phyloP scores from a whole-genome alignment of 2,329 filamentous ascomycete genomes.

The Scopulariopsis brevicaulis region DNA sequence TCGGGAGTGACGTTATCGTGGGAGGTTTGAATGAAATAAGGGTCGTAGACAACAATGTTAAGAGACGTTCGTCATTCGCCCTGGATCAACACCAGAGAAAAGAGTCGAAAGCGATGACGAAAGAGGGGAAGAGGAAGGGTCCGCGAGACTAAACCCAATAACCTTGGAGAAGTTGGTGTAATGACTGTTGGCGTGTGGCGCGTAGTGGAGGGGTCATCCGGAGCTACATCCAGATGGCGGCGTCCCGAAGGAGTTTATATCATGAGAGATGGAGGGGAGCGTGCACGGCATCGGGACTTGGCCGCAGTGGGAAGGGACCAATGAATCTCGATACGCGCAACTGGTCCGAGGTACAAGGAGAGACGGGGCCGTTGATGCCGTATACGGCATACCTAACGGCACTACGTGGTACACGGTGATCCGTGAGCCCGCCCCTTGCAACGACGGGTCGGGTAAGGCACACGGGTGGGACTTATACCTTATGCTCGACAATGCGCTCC shows the following conservation, averaged over 20 bases:
- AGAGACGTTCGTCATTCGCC: neutral
- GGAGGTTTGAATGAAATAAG: neutral
- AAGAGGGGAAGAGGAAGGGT: neutral
- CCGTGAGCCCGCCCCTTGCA: neutral
- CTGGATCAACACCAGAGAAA: neutral
- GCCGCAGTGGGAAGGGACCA: neutral
- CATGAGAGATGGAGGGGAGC: neutral
- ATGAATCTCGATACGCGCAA: neutral
- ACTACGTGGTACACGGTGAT: neutral
- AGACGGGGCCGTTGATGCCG: neutral
- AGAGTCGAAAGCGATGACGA: neutral
- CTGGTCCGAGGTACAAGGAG: neutral
- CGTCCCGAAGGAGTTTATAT: neutral
- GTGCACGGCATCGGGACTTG: neutral
- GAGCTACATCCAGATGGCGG: neutral
- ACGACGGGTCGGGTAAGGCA: neutral
- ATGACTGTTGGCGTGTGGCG: neutral
- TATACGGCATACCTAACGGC: neutral
- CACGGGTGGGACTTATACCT: neutral
- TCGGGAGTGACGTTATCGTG: neutral
- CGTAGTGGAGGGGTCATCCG: neutral
- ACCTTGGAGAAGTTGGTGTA: neutral
- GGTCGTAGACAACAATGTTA: neutral
- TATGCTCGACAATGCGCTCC: neutral
- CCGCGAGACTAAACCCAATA: neutral